Evolutionary conservation across 164 flowering plant species (phyloP).

Genomic region (Buxus sempervirens): DNA sequence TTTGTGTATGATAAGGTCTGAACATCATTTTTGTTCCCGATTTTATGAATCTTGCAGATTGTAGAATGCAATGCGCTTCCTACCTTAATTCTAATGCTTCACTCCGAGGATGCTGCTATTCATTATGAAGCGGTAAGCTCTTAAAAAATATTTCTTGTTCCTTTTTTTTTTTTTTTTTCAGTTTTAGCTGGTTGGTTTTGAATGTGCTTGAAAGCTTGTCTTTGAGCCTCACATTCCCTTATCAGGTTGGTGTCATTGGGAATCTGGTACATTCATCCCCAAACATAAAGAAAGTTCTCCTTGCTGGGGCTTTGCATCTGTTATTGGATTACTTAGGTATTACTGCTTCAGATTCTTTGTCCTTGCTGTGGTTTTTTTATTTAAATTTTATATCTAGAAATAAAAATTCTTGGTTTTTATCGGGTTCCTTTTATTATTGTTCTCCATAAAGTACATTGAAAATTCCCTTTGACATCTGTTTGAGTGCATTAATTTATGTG

Average conservation of each 20-base stretch:
- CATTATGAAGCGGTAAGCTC: conserved; percentile 94
- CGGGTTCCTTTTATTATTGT: not conserved
- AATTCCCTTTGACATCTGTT: not conserved
- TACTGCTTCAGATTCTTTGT: not conserved
- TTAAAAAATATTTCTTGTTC: not conserved
- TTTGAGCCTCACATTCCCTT: not conserved
- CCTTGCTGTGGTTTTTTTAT: not conserved
- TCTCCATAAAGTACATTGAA: not conserved
- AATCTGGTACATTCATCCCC: conserved; percentile 98
- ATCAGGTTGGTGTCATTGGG: conserved; percentile 98
- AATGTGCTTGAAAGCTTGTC: not conserved
- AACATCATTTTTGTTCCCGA: not conserved
- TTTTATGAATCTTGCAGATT: conserved; percentile 48
- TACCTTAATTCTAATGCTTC: conserved; percentile 85
- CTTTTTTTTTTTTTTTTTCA: not conserved
- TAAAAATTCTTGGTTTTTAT: not conserved
- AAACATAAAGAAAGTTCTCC: conserved; percentile 88
- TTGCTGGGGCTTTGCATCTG: conserved; percentile 97
- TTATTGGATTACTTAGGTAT: conserved; percentile 88
- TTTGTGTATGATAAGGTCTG: not conserved
- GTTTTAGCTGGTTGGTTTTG: not conserved
- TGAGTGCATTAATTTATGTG: conserved; percentile 3
- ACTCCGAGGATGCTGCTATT: conserved; percentile 91
- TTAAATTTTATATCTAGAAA: not conserved
- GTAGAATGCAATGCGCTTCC: conserved; percentile 98